Conservation (phyloP, 805 yeast genomes). For the Ogataea glucozyma region DNA sequence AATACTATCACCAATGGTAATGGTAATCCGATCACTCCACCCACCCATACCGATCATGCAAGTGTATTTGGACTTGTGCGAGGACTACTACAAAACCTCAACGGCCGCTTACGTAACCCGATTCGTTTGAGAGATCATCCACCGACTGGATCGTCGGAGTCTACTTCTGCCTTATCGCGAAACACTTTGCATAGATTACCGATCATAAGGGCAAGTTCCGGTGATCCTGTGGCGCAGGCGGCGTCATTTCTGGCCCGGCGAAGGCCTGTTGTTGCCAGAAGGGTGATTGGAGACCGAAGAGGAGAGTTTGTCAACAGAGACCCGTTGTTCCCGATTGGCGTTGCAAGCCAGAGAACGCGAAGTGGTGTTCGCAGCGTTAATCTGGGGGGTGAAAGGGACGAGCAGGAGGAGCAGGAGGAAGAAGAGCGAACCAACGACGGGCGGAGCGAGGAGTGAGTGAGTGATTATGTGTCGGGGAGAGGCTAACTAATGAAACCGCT, state of each 20-base stretch:
- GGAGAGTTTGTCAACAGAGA: conserved; percentile 24
- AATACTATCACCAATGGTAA: not conserved
- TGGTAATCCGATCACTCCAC: conserved; percentile 4
- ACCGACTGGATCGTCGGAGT: no score
- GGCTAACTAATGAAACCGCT: not conserved
- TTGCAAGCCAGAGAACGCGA: conserved; percentile 47
- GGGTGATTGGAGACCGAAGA: conserved; percentile 8
- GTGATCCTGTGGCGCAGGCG: conserved; percentile 1
- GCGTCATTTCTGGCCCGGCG: conserved; percentile 10
- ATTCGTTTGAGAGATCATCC: conserved; percentile 18
- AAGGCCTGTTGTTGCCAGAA: conserved; percentile 9
- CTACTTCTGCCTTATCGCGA: conserved; percentile 7
- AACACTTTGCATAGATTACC: conserved; percentile 19
- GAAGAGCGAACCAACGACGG: no score
- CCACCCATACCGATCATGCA: conserved; percentile 12
- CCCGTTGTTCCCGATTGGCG: conserved; percentile 46
- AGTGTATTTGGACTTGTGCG: conserved; percentile 28
- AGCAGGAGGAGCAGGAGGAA: conserved; percentile 4
- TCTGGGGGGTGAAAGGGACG: conserved; percentile 9
- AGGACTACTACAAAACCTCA: conserved; percentile 25
- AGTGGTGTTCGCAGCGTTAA: conserved; percentile 44
- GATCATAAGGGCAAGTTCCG: conserved; percentile 13
- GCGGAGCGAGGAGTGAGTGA: conserved; percentile 2
- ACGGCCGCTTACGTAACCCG: conserved; percentile 27
- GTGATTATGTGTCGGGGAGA: not conserved